Evolutionary conservation across 1,284 basidiomycete species (phyloP).

Genomic region (Ceratobasidium sp.): DNA sequence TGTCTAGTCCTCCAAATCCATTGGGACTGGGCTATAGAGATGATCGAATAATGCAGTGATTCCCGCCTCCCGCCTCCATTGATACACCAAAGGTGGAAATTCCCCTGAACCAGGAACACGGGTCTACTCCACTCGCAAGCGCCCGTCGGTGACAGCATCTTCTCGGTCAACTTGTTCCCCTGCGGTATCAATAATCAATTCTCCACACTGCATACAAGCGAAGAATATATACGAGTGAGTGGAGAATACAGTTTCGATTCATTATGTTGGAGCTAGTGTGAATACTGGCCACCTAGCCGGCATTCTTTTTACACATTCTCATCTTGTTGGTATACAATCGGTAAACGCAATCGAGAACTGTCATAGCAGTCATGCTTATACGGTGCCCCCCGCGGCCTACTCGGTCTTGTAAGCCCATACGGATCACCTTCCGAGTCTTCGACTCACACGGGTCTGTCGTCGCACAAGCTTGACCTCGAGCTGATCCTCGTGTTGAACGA

Average conservation of each 20-base stretch:
- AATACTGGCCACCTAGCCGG: background rate
- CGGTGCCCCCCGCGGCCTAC: background rate
- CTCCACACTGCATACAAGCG: background rate
- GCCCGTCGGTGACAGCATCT: background rate
- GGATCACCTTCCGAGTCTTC: conserved; percentile 3
- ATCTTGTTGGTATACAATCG: background rate
- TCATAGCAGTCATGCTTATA: background rate
- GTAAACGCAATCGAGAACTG: background rate
- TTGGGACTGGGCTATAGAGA: background rate
- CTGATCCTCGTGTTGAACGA: background rate
- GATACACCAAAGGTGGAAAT: background rate
- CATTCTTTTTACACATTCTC: background rate
- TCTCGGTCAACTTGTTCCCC: background rate
- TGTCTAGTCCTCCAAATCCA: background rate
- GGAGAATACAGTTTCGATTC: no score
- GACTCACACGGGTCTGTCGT: conserved; percentile 21
- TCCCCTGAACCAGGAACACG: background rate
- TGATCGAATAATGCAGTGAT: background rate
- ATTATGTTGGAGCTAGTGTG: no score
- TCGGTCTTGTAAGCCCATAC: conserved; percentile 16
- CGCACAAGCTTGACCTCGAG: background rate
- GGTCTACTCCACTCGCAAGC: background rate
- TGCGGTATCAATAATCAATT: background rate
- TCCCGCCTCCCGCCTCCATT: background rate
- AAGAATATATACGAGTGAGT: no score